These are phyloP conservation scores for Arthrocladium fulminans DNA, from an alignment of 2,329 filamentous ascomycete genomes.

Conservation along the genomic window DNA sequence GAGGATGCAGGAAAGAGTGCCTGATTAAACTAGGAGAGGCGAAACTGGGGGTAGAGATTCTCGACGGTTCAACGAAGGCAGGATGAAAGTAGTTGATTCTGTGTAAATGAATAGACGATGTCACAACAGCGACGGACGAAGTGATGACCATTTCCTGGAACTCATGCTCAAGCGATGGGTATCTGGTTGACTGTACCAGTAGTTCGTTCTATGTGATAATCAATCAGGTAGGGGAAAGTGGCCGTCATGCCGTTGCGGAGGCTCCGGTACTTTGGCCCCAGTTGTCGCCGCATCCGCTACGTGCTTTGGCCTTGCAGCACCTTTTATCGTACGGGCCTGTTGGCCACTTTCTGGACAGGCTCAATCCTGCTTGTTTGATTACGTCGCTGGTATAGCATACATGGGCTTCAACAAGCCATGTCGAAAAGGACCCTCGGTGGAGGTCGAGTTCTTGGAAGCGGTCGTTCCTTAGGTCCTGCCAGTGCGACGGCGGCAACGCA, in stretches of 20 bases:
- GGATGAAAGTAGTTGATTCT: neutral
- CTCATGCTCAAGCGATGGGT: no score
- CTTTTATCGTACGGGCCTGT: neutral
- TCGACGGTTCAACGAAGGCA: no score
- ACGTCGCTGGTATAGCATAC: constrained; percentile 12
- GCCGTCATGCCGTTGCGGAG: no score
- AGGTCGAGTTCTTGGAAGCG: constrained; percentile 81
- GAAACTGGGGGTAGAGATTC: no score
- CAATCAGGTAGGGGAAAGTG: no score
- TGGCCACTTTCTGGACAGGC: constrained; percentile 1
- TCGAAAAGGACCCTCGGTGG: constrained; percentile 80
- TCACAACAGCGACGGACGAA: neutral
- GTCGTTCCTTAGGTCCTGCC: constrained; percentile 67
- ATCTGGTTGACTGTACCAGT: no score
- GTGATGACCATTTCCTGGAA: no score
- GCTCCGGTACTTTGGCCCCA: no score
- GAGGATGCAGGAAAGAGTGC: constrained; percentile 66
- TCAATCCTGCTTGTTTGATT: neutral
- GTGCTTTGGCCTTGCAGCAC: neutral
- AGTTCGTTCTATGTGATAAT: no score
- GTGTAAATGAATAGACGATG: neutral
- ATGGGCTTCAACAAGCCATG: constrained; percentile 46
- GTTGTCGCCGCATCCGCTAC: no score
- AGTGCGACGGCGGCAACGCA: constrained; percentile 34
- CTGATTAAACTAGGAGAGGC: no score